Conservation (phyloP, 2,329 filamentous ascomycete genomes). For the Neonectria hederae region DNA sequence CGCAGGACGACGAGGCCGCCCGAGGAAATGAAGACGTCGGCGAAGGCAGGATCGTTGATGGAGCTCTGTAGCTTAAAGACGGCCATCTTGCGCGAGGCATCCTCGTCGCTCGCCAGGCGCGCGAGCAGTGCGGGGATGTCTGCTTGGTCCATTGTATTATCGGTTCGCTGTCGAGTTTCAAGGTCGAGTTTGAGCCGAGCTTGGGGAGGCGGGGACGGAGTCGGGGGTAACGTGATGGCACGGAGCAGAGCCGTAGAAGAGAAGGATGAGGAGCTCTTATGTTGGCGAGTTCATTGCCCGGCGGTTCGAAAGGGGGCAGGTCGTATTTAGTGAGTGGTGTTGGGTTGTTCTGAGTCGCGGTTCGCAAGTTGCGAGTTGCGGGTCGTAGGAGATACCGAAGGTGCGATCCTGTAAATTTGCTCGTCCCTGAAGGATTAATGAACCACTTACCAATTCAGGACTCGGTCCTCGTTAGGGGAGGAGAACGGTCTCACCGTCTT, state of each 20-base stretch:
- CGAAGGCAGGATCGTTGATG: conserved; percentile 95
- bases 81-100: conserved; percentile 96
- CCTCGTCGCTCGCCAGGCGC: conserved; percentile 76
- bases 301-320: neutral
- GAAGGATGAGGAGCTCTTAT: conserved; percentile 2
- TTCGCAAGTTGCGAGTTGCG: neutral
- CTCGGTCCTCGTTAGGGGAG: conserved; percentile 7
- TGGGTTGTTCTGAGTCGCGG: neutral
- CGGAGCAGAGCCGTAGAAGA: neutral
- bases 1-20: conserved; percentile 85
- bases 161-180: conserved; percentile 37
- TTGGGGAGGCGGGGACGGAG: neutral
- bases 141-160: conserved; percentile 65
- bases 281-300: conserved; percentile 6
- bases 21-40: conserved; percentile 92
- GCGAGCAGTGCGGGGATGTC: conserved; percentile 72
- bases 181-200: conserved; percentile 10
- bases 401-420: conserved; percentile 6
- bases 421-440: conserved; percentile 13
- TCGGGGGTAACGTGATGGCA: neutral
- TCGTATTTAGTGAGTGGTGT: neutral
- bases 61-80: conserved; percentile 97
- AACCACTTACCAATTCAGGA: conserved; percentile 18
- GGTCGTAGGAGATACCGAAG: conserved; percentile 6
- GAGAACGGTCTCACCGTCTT: conserved; percentile 8